Evolutionary conservation across 2,329 filamentous ascomycete genomes (phyloP).

Genomic region (Xylariomycetidae sp.): DNA sequence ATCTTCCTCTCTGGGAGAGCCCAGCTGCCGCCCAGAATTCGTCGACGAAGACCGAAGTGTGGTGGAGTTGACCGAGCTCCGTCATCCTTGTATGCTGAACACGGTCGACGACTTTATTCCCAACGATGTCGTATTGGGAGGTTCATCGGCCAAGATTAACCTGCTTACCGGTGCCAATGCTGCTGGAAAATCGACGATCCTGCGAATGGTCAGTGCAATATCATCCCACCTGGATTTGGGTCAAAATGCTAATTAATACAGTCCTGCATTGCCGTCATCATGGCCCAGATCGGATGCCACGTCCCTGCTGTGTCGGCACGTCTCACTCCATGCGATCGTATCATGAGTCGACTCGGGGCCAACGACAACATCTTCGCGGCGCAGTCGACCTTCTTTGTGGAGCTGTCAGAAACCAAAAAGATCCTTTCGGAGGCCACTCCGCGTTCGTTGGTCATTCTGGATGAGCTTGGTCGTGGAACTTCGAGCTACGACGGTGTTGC

Average conservation of each 20-base stretch:
- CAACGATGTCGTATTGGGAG: slow-evolving; percentile 85
- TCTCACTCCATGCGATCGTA: slow-evolving; percentile 87
- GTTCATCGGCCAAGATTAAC: slow-evolving; percentile 74
- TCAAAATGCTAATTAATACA: slow-evolving; percentile 25
- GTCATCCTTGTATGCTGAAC: slow-evolving; percentile 90
- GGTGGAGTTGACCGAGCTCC: slow-evolving; percentile 85
- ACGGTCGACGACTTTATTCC: slow-evolving; percentile 93
- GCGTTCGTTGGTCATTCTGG: slow-evolving; percentile 89
- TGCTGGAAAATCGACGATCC: slow-evolving; percentile 91
- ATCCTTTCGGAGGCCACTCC: slow-evolving; percentile 92
- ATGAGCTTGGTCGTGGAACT: slow-evolving; percentile 91
- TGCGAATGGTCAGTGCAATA: slow-evolving; percentile 79
- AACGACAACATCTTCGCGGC: slow-evolving; percentile 99
- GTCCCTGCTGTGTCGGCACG: slow-evolving; percentile 77
- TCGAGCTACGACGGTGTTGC: slow-evolving; percentile 95
- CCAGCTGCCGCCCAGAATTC: slow-evolving; percentile 84
- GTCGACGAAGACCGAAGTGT: slow-evolving; percentile 78
- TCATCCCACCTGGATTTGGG: neutral
- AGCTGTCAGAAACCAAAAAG: slow-evolving; percentile 96
- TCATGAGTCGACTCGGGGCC: slow-evolving; percentile 96
- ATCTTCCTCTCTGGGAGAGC: slow-evolving; percentile 75
- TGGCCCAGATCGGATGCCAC: slow-evolving; percentile 94
- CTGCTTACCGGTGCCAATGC: slow-evolving; percentile 94
- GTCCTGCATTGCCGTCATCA: slow-evolving; percentile 93
- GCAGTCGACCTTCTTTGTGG: slow-evolving; percentile 97